Evolutionary conservation across 1,284 basidiomycete genomes (phyloP).

Genomic region (Athelia psychrophila): DNA sequence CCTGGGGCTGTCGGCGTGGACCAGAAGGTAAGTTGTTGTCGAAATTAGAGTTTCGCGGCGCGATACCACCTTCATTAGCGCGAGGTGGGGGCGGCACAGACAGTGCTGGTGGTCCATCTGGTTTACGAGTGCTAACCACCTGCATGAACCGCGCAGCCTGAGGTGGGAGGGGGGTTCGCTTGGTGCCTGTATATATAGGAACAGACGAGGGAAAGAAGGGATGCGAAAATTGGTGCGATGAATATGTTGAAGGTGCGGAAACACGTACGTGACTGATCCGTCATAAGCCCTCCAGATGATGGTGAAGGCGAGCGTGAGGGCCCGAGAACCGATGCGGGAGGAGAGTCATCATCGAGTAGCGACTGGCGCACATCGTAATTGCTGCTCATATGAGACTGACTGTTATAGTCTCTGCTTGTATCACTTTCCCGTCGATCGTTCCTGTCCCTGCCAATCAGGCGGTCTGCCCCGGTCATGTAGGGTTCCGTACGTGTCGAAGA

Average conservation of each 20-base stretch:
- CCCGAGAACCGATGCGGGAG: neutral
- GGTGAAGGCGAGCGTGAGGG: neutral
- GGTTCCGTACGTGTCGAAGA: neutral
- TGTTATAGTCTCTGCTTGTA: neutral
- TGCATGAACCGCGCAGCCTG: neutral
- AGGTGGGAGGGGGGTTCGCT: neutral
- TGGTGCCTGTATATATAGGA: neutral
- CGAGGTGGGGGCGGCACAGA: neutral
- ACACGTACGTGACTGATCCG: slow-evolving; percentile 3
- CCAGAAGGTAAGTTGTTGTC: slow-evolving; percentile 1
- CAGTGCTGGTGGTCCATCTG: neutral
- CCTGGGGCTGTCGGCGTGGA: neutral
- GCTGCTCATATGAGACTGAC: neutral
- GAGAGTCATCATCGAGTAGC: neutral
- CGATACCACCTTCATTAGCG: neutral
- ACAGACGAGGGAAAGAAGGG: neutral
- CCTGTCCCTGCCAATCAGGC: too few relatives aligned
- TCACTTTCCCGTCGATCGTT: neutral
- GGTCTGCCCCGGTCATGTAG: too few relatives aligned
- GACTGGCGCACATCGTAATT: neutral
- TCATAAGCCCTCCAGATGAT: neutral
- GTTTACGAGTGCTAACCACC: neutral
- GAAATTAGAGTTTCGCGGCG: neutral
- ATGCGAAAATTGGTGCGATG: neutral
- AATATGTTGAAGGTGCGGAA: neutral